Percentiles rank a stretch among this genome's conserved stretches.
Conservation (phyloP, 2,329 filamentous ascomycete genomes). For the Aureobasidium sp. region DNA sequence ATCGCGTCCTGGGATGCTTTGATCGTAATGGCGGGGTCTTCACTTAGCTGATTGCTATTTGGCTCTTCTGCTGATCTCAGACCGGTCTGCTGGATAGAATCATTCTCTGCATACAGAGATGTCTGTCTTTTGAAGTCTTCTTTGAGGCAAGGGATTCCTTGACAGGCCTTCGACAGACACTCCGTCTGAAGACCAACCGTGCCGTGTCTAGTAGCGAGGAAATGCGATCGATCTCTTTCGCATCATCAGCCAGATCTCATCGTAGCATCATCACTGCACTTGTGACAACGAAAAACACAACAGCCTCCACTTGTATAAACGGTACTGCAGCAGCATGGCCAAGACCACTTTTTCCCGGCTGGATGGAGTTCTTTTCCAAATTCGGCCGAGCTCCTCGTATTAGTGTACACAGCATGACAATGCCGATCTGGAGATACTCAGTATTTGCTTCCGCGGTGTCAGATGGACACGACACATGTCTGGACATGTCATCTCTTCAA, state of each 20-base stretch:
- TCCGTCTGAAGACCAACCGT: too few species aligned
- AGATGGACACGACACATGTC: not conserved
- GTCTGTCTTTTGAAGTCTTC: too few species aligned
- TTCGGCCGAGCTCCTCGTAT: conserved; percentile 2
- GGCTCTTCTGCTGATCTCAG: too few species aligned
- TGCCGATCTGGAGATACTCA: not conserved
- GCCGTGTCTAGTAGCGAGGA: conserved; percentile 1
- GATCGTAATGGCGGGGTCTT: too few species aligned
- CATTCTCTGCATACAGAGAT: too few species aligned
- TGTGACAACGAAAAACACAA: not conserved
- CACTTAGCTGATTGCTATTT: too few species aligned
- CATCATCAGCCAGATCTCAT: not conserved
- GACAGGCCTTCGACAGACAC: too few species aligned
- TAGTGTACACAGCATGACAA: not conserved
- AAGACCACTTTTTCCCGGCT: conserved; percentile 3
- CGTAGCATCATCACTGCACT: not conserved
- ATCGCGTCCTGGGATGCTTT: too few species aligned
- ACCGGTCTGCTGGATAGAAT: too few species aligned
- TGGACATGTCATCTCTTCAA: not conserved
- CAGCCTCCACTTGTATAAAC: conserved; percentile 1
- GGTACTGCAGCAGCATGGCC: not conserved
- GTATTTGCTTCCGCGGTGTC: not conserved
- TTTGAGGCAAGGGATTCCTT: too few species aligned
- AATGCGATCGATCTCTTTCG: conserved; percentile 1
- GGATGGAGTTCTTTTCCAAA: conserved; percentile 4